Evolutionary conservation across 2,329 filamentous ascomycete species (phyloP).

Genomic region (Stagonosporopsis vannaccii): DNA sequence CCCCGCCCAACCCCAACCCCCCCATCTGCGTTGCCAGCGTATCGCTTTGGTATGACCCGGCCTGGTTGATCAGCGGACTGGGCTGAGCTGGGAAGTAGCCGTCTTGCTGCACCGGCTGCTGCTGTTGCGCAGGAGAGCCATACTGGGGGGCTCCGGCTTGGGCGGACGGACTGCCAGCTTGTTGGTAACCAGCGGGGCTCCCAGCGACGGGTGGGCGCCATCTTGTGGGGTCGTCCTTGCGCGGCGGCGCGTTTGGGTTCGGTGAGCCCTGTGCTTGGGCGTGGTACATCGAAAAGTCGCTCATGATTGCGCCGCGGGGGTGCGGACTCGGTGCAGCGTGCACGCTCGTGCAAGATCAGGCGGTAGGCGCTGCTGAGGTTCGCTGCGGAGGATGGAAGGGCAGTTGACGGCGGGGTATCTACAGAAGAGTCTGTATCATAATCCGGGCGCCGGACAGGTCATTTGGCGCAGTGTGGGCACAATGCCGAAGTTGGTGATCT

Average conservation of each 20-base stretch:
- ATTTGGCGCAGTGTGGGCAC: constrained; percentile 19
- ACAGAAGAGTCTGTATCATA: constrained; percentile 34
- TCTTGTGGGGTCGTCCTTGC: constrained; percentile 41
- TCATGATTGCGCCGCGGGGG: constrained; percentile 44
- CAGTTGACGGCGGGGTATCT: constrained; percentile 18
- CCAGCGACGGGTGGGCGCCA: constrained; percentile 54
- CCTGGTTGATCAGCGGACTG: constrained; percentile 25
- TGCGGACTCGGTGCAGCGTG: constrained; percentile 16
- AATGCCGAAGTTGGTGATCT: constrained; percentile 41
- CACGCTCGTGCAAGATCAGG: constrained; percentile 2
- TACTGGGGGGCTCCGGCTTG: constrained; percentile 41
- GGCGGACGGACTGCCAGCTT: constrained; percentile 45
- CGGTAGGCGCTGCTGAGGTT: constrained; percentile 18
- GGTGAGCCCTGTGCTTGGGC: constrained; percentile 42
- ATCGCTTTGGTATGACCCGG: constrained; percentile 31
- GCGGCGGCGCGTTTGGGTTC: constrained; percentile 35
- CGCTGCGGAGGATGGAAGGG: constrained; percentile 22
- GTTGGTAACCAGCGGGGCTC: constrained; percentile 54
- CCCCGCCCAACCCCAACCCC: constrained; percentile 34
- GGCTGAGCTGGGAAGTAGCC: constrained; percentile 54
- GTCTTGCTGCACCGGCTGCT: constrained; percentile 42
- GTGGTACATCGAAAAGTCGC: constrained; percentile 49
- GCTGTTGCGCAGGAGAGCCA: constrained; percentile 37
- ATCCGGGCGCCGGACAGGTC: constrained; percentile 14
- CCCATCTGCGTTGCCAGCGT: constrained; percentile 39